These are phyloP conservation scores for Podospora didyma DNA, from an alignment of 495 filamentous ascomycete genomes.

Conservation along the genomic window DNA sequence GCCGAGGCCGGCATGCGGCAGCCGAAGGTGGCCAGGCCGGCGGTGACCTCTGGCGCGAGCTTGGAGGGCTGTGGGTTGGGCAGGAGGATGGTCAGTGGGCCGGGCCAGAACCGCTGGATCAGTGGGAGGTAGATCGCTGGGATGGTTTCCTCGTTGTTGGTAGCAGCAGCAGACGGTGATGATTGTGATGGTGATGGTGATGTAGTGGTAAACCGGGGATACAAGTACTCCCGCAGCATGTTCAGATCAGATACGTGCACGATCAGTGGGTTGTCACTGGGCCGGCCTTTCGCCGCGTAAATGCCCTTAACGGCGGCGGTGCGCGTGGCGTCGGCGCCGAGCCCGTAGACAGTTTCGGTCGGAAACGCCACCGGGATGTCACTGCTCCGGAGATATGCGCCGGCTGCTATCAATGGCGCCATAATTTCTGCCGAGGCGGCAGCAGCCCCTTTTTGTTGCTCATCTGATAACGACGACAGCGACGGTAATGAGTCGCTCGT, in stretches of 20 bases:
- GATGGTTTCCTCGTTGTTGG: slow-evolving; percentile 44
- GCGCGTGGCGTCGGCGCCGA: slow-evolving; percentile 90
- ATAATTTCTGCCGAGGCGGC: slow-evolving; percentile 5
- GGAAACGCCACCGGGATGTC: slow-evolving; percentile 87
- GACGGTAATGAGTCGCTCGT: not conserved
- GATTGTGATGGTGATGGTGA: not conserved
- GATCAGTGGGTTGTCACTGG: slow-evolving; percentile 93
- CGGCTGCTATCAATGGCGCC: slow-evolving; percentile 48
- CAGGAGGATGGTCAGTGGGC: slow-evolving; percentile 87
- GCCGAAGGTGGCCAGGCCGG: slow-evolving; percentile 77
- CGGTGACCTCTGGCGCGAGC: slow-evolving; percentile 84
- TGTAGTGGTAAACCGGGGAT: not conserved
- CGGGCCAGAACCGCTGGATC: slow-evolving; percentile 87
- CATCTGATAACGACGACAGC: not conserved
- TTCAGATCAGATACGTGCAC: slow-evolving; percentile 79
- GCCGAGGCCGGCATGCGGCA: slow-evolving; percentile 81
- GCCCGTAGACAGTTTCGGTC: slow-evolving; percentile 96
- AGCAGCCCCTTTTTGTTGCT: not conserved
- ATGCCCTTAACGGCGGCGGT: slow-evolving; percentile 83
- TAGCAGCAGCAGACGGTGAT: not conserved
- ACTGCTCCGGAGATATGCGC: slow-evolving; percentile 54
- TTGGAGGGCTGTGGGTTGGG: slow-evolving; percentile 50
- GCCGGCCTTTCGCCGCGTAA: slow-evolving; percentile 83
- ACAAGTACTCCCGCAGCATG: slow-evolving; percentile 68
- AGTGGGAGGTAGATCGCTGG: slow-evolving; percentile 79